Base-by-base conservation (phyloP, 441 rosid species). In the Arabidopsis hybrid region DNA sequence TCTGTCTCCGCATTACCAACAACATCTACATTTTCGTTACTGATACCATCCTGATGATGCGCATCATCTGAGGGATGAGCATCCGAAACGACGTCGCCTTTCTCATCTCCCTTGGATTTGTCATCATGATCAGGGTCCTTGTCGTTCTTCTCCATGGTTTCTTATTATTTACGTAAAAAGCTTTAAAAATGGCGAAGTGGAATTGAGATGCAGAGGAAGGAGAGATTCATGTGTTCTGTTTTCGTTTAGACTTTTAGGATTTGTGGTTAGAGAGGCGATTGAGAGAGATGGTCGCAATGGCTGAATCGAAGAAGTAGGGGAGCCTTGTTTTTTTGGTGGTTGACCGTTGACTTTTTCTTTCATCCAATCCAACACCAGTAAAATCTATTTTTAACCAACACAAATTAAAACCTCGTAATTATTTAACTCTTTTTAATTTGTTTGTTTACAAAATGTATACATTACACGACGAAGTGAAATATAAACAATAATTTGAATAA, bases 141-240 rank as follows among this genome's bases (percentile, higher is more conserved):
- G 35, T 71, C 73, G 63, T 76, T 57, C 57, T 63, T 80, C 60
- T 84, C 76, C 83, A 83, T 58, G 31, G 67, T 12, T 64, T 76
- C 62, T 59, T 74, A 31, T 31, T 62, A 60, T 38, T 52, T 8
- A 64, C 61, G 71, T 57, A 51, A 63, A 14, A 55, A 13, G 4
- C 50, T 63, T 80, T 61, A 29, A 64, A 46, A 46, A 45, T 60
- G 72, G 63, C 34, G 47, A 32, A 42, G 61, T 72, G 50, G 45
- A 36, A 82, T 7, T 40, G 65, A 7, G 56, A 63, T 53, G 65
- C 60, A 45, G 75, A 69, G 65, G 49, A 64, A 76, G 49, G 75
- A 70, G 75, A 76, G 60, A 76, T 49, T 64, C 79, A 76, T 70
- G 75, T 76, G 79, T 53, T 50, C 4, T 47, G 61, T 64, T 76